Conservation (phyloP, 2,329 filamentous ascomycete species). For the Fusarium nelsonii region DNA sequence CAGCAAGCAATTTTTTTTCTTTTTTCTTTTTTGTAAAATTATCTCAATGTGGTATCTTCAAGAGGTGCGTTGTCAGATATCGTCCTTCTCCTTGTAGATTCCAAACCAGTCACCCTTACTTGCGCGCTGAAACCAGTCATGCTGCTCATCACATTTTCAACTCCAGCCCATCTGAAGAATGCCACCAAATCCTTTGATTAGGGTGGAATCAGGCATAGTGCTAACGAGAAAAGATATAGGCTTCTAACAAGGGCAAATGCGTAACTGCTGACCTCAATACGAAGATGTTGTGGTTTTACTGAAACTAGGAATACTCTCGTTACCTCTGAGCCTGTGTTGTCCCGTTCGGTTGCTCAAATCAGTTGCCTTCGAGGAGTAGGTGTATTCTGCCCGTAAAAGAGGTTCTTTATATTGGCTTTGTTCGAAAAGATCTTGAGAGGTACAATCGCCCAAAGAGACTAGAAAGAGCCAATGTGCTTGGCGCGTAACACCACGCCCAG, state of each 20-base stretch:
- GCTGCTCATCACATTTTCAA: conserved; percentile 39
- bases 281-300: background rate
- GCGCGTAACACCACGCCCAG: background rate
- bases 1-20: conserved; percentile 44
- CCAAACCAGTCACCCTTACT: conserved; percentile 11
- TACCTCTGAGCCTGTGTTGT: conserved; percentile 36
- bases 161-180: conserved; percentile 37
- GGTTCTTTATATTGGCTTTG: conserved; percentile 17
- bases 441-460: conserved; percentile 30
- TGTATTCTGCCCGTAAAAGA: conserved; percentile 14
- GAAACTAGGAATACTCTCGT: conserved; percentile 10
- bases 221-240: conserved; percentile 31
- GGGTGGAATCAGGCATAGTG: conserved; percentile 42
- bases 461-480: conserved; percentile 17
- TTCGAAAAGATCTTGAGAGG: conserved; percentile 33
- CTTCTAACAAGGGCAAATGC: conserved; percentile 41
- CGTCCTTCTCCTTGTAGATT: background rate
- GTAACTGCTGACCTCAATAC: conserved; percentile 5
- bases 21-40: conserved; percentile 41
- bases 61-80: conserved; percentile 17
- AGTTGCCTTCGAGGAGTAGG: conserved; percentile 27
- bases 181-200: conserved; percentile 39
- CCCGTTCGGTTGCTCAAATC: conserved; percentile 31
- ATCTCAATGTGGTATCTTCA: conserved; percentile 38
- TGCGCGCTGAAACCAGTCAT: conserved; percentile 27